These are phyloP conservation scores for Hypoxylon sp. DNA, from an alignment of 2,329 filamentous ascomycete species.

Conservation along the genomic window DNA sequence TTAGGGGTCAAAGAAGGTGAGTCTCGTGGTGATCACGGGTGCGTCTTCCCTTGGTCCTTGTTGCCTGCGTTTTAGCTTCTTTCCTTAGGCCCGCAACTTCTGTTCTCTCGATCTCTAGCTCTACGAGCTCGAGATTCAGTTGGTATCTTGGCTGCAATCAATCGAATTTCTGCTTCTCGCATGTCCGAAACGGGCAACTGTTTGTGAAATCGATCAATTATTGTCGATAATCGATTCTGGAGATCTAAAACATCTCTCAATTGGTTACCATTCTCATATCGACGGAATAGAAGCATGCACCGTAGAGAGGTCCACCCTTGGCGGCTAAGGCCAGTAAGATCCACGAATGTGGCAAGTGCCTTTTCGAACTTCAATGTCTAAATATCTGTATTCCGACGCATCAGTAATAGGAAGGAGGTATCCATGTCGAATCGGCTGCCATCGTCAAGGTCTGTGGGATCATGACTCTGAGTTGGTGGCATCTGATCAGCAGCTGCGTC, in stretches of 20 bases:
- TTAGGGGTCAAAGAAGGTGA: background rate
- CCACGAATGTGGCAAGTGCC: background rate
- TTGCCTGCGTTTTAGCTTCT: background rate
- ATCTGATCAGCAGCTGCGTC: no score
- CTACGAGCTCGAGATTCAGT: background rate
- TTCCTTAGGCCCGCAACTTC: background rate
- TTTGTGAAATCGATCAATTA: background rate
- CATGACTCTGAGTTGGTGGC: no score
- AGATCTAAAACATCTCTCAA: background rate
- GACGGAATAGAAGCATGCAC: background rate
- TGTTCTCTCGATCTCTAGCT: background rate
- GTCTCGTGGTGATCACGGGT: background rate
- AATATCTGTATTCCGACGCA: background rate
- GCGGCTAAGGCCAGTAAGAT: background rate
- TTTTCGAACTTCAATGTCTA: background rate
- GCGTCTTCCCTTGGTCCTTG: background rate
- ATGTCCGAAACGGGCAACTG: background rate
- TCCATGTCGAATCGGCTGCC: no score
- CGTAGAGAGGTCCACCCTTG: background rate
- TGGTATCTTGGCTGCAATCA: background rate
- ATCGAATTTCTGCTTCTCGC: background rate
- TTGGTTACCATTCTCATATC: background rate
- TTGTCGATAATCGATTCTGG: background rate
- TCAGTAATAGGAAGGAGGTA: background rate
- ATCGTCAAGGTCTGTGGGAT: no score